Percentiles rank a stretch among this genome's conserved stretches.
These are phyloP conservation scores for Monosporozyma aerobia DNA, from an alignment of 805 yeast genomes.

Conservation along the genomic window DNA sequence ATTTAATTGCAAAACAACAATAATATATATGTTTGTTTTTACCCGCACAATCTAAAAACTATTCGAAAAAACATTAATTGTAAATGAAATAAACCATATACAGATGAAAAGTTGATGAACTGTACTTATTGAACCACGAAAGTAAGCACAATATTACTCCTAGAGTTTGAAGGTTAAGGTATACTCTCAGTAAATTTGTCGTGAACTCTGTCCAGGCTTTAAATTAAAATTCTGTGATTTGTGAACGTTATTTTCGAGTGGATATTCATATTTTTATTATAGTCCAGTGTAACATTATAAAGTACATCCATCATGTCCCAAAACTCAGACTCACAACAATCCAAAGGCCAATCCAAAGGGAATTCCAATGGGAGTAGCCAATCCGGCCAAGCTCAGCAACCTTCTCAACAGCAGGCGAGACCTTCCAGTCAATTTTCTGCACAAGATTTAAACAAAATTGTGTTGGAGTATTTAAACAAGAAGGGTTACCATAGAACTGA, in stretches of 20 bases:
- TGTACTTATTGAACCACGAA: background rate
- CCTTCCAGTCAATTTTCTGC: constrained; percentile 43
- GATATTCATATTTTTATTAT: background rate
- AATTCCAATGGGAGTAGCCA: background rate
- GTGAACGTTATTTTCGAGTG: background rate
- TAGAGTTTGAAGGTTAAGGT: background rate
- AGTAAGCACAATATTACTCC: background rate
- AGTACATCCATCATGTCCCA: constrained; percentile 1
- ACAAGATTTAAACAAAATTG: constrained; percentile 85
- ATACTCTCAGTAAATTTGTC: background rate
- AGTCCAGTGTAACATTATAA: background rate
- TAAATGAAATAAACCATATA: background rate
- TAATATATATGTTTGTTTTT: background rate
- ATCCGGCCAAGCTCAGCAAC: constrained; percentile 2
- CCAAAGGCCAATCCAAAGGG: background rate
- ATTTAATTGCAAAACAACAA: background rate
- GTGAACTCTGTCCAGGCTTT: background rate
- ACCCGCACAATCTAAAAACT: background rate
- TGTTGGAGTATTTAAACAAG: constrained; percentile 82
- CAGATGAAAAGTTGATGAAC: background rate
- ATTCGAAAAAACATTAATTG: background rate
- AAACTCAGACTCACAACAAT: constrained; percentile 4
- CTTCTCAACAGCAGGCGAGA: constrained; percentile 1
- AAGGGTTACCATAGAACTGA: constrained; percentile 94
- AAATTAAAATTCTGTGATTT: background rate